These are phyloP conservation scores for Pseudogymnoascus sp. DNA, from an alignment of 2,329 filamentous ascomycete species.

Conservation along the genomic window DNA sequence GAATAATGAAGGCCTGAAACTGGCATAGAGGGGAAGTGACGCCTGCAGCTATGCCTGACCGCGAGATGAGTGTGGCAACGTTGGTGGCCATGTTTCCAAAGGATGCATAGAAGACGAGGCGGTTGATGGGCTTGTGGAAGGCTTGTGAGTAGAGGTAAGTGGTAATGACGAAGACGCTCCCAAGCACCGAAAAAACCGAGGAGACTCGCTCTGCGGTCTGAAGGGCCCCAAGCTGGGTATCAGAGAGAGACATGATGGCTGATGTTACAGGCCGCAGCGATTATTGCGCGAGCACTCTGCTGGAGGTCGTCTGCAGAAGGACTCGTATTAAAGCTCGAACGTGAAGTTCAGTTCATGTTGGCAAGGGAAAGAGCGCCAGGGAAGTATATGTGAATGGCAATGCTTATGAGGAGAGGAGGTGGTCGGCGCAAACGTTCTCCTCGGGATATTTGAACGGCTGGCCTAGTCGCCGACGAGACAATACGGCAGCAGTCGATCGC, in stretches of 20 bases:
- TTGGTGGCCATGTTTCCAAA: constrained; percentile 53
- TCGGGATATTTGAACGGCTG: not conserved
- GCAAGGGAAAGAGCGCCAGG: not conserved
- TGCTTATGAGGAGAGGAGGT: not conserved
- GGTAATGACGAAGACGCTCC: constrained; percentile 43
- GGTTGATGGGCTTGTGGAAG: constrained; percentile 51
- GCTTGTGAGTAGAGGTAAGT: constrained; percentile 41
- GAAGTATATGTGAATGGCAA: not conserved
- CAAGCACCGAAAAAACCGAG: constrained; percentile 43
- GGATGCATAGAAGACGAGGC: constrained; percentile 52
- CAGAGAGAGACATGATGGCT: not conserved
- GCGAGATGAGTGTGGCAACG: constrained; percentile 48
- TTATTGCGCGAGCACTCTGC: not conserved
- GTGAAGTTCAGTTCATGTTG: not conserved
- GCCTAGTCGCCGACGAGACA: not conserved
- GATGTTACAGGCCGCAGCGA: not conserved
- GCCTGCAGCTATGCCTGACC: constrained; percentile 29
- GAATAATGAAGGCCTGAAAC: constrained; percentile 72
- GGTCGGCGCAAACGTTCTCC: not conserved
- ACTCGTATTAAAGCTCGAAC: not conserved
- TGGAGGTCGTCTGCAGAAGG: not conserved
- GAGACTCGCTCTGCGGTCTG: constrained; percentile 25
- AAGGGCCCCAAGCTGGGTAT: not conserved
- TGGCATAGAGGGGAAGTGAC: constrained; percentile 41
- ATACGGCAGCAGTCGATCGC: not conserved